phyloP scores from a whole-genome alignment of 208 protist species.

The Jaenimonas drosophilae region DNA sequence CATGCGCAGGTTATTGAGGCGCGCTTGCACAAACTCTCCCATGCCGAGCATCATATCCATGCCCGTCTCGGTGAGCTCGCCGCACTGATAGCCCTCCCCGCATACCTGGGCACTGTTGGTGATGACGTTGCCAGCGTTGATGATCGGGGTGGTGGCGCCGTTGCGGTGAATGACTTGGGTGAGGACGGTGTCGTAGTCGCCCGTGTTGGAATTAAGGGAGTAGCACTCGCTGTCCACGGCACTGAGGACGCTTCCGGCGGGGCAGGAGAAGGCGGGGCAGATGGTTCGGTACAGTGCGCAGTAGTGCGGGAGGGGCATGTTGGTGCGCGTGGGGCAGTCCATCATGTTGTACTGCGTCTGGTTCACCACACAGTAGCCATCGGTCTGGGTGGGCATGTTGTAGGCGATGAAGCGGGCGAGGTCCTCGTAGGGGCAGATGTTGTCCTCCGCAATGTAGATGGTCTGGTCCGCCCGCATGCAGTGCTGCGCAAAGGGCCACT shows the following conservation, averaged over 20 bases:
- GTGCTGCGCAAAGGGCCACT: conserved; percentile 21
- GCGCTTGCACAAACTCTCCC: conserved; percentile 9
- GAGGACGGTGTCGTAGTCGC: neutral
- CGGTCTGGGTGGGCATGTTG: conserved; percentile 12
- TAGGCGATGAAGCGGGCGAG: conserved; percentile 46
- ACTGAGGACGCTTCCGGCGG: neutral
- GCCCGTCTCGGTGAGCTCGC: conserved; percentile 7
- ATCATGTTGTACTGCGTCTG: conserved; percentile 19
- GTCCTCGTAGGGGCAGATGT: conserved; percentile 34
- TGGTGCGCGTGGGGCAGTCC: conserved; percentile 18
- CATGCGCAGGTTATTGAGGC: conserved; percentile 1
- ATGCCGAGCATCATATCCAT: conserved; percentile 9
- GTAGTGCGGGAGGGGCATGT: neutral
- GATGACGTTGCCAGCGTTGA: neutral
- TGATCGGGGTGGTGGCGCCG: conserved; percentile 9
- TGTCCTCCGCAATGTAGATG: conserved; percentile 23
- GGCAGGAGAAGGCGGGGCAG: neutral
- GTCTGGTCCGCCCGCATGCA: conserved; percentile 24
- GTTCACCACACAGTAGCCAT: conserved; percentile 21
- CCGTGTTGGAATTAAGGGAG: neutral
- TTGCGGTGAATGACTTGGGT: conserved; percentile 21
- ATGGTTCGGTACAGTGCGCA: neutral
- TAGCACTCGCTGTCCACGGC: neutral
- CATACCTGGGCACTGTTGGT: conserved; percentile 9
- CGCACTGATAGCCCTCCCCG: conserved; percentile 7